Percentiles rank a stretch among this genome's conserved stretches.
These are phyloP conservation scores for Ilyonectria robusta DNA, from an alignment of 2,329 filamentous ascomycete species.

Conservation along the genomic window DNA sequence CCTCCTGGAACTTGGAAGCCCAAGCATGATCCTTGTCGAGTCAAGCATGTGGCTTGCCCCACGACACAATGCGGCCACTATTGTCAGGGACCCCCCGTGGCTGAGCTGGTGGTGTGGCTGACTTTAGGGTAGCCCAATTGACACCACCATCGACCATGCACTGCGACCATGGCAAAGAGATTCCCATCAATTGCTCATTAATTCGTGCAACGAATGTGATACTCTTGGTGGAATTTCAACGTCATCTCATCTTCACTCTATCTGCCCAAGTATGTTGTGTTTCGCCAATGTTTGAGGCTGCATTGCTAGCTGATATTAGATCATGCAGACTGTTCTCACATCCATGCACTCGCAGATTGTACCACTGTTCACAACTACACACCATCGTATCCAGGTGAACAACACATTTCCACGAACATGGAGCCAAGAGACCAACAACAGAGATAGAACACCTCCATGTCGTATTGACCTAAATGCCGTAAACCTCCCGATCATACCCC, in stretches of 20 bases:
- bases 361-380: no score
- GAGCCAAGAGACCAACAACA: no score
- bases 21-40: slow-evolving; percentile 31
- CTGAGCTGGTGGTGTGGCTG: background rate
- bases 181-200: background rate
- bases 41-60: slow-evolving; percentile 15
- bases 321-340: background rate
- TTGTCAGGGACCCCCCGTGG: background rate
- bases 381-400: no score
- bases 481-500: background rate
- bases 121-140: background rate
- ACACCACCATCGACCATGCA: background rate
- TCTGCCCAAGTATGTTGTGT: background rate
- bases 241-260: background rate
- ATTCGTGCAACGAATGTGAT: background rate
- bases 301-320: background rate
- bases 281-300: background rate
- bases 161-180: background rate
- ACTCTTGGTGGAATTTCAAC: background rate
- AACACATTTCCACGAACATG: no score
- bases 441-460: background rate
- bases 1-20: slow-evolving; percentile 8
- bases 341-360: background rate
- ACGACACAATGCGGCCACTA: background rate
- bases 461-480: background rate